phyloP scores from a whole-genome alignment of 2,329 filamentous ascomycete species.

The Colletotrichum acutatum region DNA sequence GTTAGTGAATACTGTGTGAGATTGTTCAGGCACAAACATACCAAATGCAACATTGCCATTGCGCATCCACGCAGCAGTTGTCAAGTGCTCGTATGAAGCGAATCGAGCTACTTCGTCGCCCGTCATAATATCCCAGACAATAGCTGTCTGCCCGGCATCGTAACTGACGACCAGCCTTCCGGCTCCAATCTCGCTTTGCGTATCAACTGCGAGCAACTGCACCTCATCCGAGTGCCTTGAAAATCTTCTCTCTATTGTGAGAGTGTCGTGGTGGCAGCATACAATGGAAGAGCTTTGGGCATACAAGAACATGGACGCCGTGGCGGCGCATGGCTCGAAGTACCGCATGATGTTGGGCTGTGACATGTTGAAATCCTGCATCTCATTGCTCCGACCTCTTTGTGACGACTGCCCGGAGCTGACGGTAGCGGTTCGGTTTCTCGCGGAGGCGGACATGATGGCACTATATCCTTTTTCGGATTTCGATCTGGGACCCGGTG shows the following conservation, averaged over 20 bases:
- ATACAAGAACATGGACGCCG: slow-evolving; percentile 90
- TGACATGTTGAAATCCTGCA: slow-evolving; percentile 66
- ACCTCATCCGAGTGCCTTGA: slow-evolving; percentile 86
- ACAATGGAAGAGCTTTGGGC: slow-evolving; percentile 84
- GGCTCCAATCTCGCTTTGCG: slow-evolving; percentile 85
- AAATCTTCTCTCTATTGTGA: slow-evolving; percentile 89
- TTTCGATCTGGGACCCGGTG: slow-evolving; percentile 37
- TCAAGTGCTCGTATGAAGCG: slow-evolving; percentile 87
- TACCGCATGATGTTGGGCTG: slow-evolving; percentile 61
- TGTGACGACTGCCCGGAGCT: slow-evolving; percentile 65
- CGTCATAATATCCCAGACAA: slow-evolving; percentile 96
- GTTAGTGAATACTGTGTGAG: slow-evolving; percentile 39
- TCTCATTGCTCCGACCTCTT: slow-evolving; percentile 56
- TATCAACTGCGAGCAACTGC: slow-evolving; percentile 87
- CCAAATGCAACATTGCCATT: slow-evolving; percentile 98
- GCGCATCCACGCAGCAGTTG: slow-evolving; percentile 91
- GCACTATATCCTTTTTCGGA: slow-evolving; percentile 48
- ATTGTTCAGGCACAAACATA: slow-evolving; percentile 57
- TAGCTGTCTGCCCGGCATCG: slow-evolving; percentile 88
- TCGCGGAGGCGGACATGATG: slow-evolving; percentile 69
- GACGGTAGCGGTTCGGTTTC: slow-evolving; percentile 69
- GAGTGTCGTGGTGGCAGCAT: slow-evolving; percentile 90
- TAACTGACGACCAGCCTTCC: slow-evolving; percentile 93
- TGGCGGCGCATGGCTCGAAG: slow-evolving; percentile 91
- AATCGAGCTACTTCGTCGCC: slow-evolving; percentile 93